Evolutionary conservation across 2,329 filamentous ascomycete genomes (phyloP), one percentile per base, ranked within the genome.

Genomic region (Exophiala lecanii-corni): DNA sequence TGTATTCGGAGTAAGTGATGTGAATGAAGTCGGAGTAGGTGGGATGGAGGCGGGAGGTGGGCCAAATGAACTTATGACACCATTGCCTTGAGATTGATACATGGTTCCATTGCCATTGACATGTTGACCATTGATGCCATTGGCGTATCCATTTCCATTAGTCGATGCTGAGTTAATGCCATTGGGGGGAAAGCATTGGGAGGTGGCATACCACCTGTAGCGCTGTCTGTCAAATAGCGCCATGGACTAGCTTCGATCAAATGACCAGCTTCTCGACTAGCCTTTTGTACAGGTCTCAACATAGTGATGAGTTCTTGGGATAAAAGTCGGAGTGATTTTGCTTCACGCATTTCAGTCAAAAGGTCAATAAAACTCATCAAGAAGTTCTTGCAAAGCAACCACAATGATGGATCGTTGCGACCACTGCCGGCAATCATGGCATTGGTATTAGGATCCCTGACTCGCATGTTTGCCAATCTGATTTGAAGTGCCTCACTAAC

Each of bases 361-460:
- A 72, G 58, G 33, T 70, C 67, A 34, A 70, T 64, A 39, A 72
- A 72, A 13, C 67, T 68, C 51, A 71, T 67, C 57, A 72, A 64
- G 46, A 72, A 72, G 2, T 59, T 59, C 65, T 84, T 88, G 68
- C 86, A 92, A 40, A 89, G 71, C 53, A 78, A 72, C 76, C 77
- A 81, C 55, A 82, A 78, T 37, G 79, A 77, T 31, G 72, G 71
- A 52, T 79, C 75, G 50, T 71, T 70, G 20, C 69, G 63, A 36
- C 56, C 56, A 39, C 43, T 47, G 18, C 47, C 49, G 3, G 40
- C 18, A 26, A 34, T 46, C 25, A 39, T 50, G 30, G 65, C 80
- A 41, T 87, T 76, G 38, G 86, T 76, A 9, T 80, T 82, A 5
- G 86, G 85, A 56, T 95, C 89, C 60, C 91, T 92, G 9, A 94